A percentile compares a stretch with the other conserved stretches of the same genome.
Evolutionary conservation across 345 rosid species (phyloP).

Genomic region (Acer negundo): DNA sequence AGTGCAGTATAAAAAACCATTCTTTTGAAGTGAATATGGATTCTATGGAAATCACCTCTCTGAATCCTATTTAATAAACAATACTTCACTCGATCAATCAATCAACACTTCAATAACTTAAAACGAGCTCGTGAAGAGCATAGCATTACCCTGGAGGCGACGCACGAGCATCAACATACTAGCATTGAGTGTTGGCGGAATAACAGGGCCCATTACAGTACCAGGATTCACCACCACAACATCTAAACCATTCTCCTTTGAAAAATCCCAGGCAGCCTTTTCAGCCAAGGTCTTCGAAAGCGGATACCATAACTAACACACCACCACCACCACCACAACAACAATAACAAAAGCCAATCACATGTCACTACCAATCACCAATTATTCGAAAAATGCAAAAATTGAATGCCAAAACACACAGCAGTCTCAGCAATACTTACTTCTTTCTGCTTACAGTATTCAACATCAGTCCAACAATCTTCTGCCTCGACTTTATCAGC

Average conservation of each 20-base stretch:
- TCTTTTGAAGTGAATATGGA: background rate
- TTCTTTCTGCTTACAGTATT: constrained; percentile 66
- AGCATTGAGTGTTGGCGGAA: constrained; percentile 71
- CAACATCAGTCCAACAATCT: constrained; percentile 84
- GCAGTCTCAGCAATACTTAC: constrained; percentile 36
- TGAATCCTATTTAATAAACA: background rate
- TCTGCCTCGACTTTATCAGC: constrained; percentile 66
- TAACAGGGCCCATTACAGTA: constrained; percentile 86
- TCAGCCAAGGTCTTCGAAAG: constrained; percentile 87
- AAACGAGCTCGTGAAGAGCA: background rate
- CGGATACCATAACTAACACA: constrained; percentile 80
- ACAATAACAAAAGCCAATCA: constrained; percentile 1
- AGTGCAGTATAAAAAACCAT: background rate
- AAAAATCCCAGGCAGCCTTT: constrained; percentile 88
- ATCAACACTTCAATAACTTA: background rate
- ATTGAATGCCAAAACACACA: background rate
- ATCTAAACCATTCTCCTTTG: constrained; percentile 72
- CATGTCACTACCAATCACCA: background rate
- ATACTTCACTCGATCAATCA: background rate
- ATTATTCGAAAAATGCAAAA: background rate
- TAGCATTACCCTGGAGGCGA: constrained; percentile 68
- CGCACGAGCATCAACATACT: constrained; percentile 80
- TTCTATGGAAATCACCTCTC: background rate
- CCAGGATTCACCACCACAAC: constrained; percentile 95
- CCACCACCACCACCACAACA: background rate